Evolutionary conservation across 2,329 filamentous ascomycete species (phyloP).

Genomic region (Exophiala oligosperma): DNA sequence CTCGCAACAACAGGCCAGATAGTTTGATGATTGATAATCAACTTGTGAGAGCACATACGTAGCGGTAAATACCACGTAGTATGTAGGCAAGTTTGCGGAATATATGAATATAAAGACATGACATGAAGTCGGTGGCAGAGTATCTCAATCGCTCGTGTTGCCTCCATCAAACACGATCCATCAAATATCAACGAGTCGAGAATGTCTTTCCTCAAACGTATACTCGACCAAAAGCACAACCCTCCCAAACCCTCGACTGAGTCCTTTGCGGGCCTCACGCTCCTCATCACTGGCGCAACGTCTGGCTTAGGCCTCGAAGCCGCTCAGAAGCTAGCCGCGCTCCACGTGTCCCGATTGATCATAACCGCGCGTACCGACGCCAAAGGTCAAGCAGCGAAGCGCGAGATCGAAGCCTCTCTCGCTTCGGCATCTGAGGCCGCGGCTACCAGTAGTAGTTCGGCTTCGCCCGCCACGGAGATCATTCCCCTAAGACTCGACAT

Average conservation of each 20-base stretch:
- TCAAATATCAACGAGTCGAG: neutral
- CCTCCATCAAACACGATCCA: neutral
- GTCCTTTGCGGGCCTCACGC: conserved; percentile 47
- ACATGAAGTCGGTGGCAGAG: neutral
- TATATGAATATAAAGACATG: no score
- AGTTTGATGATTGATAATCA: no score
- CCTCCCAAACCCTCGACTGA: conserved; percentile 34
- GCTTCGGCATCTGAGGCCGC: conserved; percentile 14
- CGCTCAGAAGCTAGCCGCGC: conserved; percentile 47
- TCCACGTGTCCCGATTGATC: conserved; percentile 45
- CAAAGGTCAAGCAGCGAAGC: conserved; percentile 45
- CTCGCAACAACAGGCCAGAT: no score
- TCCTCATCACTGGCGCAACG: conserved; percentile 53
- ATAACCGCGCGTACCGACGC: conserved; percentile 47
- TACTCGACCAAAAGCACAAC: conserved; percentile 35
- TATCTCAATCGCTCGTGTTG: neutral
- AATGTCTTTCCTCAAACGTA: conserved; percentile 21
- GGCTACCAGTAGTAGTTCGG: conserved; percentile 26
- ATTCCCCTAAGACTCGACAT: conserved; percentile 50
- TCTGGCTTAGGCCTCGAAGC: conserved; percentile 53
- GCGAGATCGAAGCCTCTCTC: conserved; percentile 34
- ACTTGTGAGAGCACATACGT: no score
- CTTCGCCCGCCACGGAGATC: conserved; percentile 34
- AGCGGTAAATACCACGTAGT: no score
- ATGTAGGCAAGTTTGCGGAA: no score